Percentiles rank a stretch among this genome's conserved stretches.
Conservation (phyloP, 2,329 filamentous ascomycete species). For the Biscogniauxia sp. region DNA sequence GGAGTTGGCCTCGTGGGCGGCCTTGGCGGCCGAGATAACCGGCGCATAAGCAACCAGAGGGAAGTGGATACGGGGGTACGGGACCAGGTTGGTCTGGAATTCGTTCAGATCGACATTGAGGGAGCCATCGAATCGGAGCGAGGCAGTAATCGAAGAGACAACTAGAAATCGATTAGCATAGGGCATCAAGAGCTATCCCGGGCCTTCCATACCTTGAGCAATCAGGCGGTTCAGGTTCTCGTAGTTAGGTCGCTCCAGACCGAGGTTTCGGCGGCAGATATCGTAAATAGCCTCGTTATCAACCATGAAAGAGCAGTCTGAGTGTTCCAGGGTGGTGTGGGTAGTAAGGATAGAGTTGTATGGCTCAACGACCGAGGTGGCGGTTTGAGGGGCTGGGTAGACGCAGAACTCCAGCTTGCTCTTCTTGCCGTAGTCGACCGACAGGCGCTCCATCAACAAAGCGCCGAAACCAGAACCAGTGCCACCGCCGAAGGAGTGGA, state of each 20-base stretch:
- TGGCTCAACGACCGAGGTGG: constrained; percentile 96
- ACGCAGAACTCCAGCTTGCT: constrained; percentile 99
- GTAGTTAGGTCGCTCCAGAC: constrained; percentile 95
- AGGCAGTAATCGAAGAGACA: constrained; percentile 97
- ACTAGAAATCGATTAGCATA: constrained; percentile 53
- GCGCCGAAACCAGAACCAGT: constrained; percentile 98
- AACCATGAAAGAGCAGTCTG: constrained; percentile 99
- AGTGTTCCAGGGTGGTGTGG: constrained; percentile 98
- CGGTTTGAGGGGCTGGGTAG: constrained; percentile 95
- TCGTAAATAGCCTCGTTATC: constrained; percentile 99
- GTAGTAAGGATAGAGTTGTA: constrained; percentile 99
- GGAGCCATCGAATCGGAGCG: constrained; percentile 96
- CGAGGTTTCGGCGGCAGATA: constrained; percentile 96
- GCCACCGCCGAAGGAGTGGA: constrained; percentile 99
- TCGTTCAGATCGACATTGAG: constrained; percentile 99
- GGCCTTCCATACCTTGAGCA: constrained; percentile 70
- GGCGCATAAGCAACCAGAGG: constrained; percentile 95
- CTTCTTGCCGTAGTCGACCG: constrained; percentile 99
- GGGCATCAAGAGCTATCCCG: not conserved
- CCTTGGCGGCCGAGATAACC: constrained; percentile 92
- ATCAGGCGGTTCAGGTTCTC: constrained; percentile 99
- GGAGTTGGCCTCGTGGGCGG: constrained; percentile 95
- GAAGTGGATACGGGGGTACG: constrained; percentile 99
- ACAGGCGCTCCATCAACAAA: constrained; percentile 97
- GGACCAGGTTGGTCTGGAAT: constrained; percentile 99